Conservation (phyloP, 1,284 basidiomycete genomes). For the Apiotrichum gamsii region DNA sequence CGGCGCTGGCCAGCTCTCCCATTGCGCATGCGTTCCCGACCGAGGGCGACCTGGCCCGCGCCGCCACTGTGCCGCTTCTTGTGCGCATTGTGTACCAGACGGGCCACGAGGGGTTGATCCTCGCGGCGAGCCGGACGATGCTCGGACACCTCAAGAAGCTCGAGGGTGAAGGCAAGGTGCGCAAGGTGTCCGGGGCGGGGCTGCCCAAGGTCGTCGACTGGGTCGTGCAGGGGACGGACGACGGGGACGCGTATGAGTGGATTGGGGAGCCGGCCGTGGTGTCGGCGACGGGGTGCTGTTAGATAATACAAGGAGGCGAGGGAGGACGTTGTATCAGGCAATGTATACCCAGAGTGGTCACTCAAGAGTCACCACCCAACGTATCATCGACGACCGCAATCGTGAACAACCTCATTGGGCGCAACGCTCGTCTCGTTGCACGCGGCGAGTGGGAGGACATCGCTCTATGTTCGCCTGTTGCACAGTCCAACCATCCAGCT, state of each 20-base stretch:
- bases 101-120: slow-evolving; percentile 29
- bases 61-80: slow-evolving; percentile 23
- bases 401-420: too few relatives aligned
- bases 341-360: too few relatives aligned
- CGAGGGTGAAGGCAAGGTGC: slow-evolving; percentile 59
- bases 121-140: slow-evolving; percentile 27
- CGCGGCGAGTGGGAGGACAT: too few relatives aligned
- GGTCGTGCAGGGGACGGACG: slow-evolving; percentile 18
- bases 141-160: slow-evolving; percentile 35
- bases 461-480: too few relatives aligned
- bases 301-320: neutral
- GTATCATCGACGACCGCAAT: too few relatives aligned
- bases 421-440: too few relatives aligned
- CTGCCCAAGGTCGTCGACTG: slow-evolving; percentile 23
- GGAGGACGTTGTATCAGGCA: too few relatives aligned
- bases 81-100: slow-evolving; percentile 33
- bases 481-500: too few relatives aligned
- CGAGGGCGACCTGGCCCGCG: neutral
- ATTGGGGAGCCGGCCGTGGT: slow-evolving; percentile 3
- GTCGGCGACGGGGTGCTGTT: neutral
- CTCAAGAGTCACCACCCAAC: too few relatives aligned
- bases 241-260: slow-evolving; percentile 33
- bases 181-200: slow-evolving; percentile 14
- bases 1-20: slow-evolving; percentile 1
- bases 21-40: slow-evolving; percentile 4